Evolutionary conservation across 2,329 filamentous ascomycete species (phyloP).

Genomic region (Colletotrichum simmondsii): DNA sequence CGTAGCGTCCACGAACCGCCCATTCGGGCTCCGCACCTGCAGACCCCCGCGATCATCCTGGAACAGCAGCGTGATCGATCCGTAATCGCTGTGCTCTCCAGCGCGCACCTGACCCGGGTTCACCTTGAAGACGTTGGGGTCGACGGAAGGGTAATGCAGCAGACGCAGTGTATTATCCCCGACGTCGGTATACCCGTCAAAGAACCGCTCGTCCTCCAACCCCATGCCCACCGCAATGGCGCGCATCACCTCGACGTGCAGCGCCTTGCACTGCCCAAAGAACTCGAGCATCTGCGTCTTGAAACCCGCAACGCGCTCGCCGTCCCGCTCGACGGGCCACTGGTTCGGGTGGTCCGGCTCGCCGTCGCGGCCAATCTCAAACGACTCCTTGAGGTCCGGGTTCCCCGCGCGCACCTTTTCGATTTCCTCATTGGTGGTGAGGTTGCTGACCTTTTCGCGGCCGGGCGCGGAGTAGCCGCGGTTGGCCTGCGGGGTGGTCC

Average conservation of each 20-base stretch:
- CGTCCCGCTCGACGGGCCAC: constrained; percentile 73
- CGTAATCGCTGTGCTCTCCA: constrained; percentile 79
- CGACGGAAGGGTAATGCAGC: constrained; percentile 80
- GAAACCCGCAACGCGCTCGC: constrained; percentile 66
- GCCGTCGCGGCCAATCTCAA: constrained; percentile 72
- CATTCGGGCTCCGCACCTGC: constrained; percentile 75
- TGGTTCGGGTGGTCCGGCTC: constrained; percentile 75
- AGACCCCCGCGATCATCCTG: constrained; percentile 67
- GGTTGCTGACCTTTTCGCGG: constrained; percentile 75
- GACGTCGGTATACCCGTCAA: constrained; percentile 78
- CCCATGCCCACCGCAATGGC: constrained; percentile 87
- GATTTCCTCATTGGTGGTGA: constrained; percentile 66
- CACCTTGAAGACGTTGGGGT: constrained; percentile 71
- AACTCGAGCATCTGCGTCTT: constrained; percentile 80
- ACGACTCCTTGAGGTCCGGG: constrained; percentile 74
- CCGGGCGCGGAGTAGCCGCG: constrained; percentile 78
- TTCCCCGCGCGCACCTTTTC: constrained; percentile 65
- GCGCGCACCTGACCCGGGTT: constrained; percentile 79
- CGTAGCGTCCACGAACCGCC: constrained; percentile 83
- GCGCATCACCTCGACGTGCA: constrained; percentile 85
- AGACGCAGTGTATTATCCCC: constrained; percentile 79
- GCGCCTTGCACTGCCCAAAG: constrained; percentile 75
- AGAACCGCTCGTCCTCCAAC: constrained; percentile 75
- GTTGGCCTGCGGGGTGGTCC: constrained; percentile 79
- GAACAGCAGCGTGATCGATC: constrained; percentile 71